Conservation (phyloP, 495 filamentous ascomycete species). For the Trichocladium antarcticum region DNA sequence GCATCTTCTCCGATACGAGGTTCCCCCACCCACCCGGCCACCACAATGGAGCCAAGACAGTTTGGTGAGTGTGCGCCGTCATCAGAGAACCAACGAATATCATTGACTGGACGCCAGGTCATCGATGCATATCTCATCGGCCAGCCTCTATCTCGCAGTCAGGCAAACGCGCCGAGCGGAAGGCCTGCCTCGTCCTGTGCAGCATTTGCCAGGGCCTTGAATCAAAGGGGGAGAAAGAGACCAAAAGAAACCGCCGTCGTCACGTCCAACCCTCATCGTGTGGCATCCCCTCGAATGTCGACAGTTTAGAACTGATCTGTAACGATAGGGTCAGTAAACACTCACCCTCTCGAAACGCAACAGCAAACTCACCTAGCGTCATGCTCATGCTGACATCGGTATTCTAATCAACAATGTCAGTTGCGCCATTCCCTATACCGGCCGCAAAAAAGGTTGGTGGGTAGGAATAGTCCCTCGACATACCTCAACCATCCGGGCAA, state of each 20-base stretch:
- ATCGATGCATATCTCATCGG: neutral
- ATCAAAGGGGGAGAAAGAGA: neutral
- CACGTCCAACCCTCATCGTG: neutral
- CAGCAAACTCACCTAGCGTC: neutral
- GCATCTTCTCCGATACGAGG: no score
- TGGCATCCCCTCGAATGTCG: no score
- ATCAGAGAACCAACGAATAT: neutral
- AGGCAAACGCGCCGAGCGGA: neutral
- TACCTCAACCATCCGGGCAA: slow-evolving; percentile 98
- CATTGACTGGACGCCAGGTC: neutral
- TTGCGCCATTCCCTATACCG: no score
- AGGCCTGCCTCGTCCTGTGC: neutral
- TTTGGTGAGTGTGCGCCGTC: no score
- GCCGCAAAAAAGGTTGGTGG: no score
- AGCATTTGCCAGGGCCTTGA: neutral
- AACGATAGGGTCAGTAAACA: neutral
- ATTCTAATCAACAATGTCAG: no score
- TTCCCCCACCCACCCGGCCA: no score
- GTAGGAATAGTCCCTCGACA: no score
- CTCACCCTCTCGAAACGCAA: neutral
- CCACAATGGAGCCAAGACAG: no score
- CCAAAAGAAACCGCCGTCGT: neutral
- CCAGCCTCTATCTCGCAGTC: neutral
- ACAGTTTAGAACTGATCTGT: neutral
- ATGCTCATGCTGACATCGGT: slow-evolving; percentile 89